These are phyloP conservation scores for Carex pumila DNA, from an alignment of 176 grass and related monocot genomes.

Conservation along the genomic window DNA sequence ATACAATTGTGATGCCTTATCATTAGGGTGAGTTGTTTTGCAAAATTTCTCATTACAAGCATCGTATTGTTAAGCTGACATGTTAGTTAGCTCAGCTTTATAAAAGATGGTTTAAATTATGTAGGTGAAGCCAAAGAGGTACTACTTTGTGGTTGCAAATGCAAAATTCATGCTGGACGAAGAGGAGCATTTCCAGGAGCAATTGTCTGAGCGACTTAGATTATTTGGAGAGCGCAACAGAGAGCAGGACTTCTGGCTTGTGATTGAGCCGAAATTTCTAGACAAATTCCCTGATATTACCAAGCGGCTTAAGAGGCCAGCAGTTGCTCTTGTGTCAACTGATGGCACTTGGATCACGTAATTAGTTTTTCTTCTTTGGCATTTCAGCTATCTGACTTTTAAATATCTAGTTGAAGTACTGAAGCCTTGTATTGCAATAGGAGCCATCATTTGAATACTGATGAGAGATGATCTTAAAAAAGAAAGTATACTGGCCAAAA, in stretches of 20 bases:
- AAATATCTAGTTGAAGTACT: background rate
- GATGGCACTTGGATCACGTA: constrained; percentile 90
- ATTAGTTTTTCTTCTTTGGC: background rate
- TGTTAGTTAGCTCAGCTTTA: background rate
- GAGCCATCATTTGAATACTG: background rate
- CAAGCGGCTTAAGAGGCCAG: constrained; percentile 72
- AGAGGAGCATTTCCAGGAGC: constrained; percentile 98
- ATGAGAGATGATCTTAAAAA: background rate
- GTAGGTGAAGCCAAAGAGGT: constrained; percentile 52
- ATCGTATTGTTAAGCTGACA: background rate
- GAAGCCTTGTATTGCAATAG: background rate
- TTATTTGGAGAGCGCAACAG: constrained; percentile 60
- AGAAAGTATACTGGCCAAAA: background rate
- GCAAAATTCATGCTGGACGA: constrained; percentile 98
- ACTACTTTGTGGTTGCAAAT: constrained; percentile 88
- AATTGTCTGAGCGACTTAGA: constrained; percentile 51
- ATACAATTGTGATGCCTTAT: background rate
- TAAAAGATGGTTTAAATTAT: background rate
- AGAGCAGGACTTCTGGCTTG: constrained; percentile 90
- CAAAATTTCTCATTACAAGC: background rate
- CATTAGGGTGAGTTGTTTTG: background rate
- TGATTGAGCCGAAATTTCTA: constrained; percentile 84
- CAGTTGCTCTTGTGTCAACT: constrained; percentile 76
- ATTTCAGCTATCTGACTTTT: background rate
- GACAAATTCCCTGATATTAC: constrained; percentile 66